A percentile compares a stretch with the other conserved stretches of the same genome.
These are phyloP conservation scores for Colletotrichum salicis DNA, from an alignment of 2,329 filamentous ascomycete genomes.

Conservation along the genomic window DNA sequence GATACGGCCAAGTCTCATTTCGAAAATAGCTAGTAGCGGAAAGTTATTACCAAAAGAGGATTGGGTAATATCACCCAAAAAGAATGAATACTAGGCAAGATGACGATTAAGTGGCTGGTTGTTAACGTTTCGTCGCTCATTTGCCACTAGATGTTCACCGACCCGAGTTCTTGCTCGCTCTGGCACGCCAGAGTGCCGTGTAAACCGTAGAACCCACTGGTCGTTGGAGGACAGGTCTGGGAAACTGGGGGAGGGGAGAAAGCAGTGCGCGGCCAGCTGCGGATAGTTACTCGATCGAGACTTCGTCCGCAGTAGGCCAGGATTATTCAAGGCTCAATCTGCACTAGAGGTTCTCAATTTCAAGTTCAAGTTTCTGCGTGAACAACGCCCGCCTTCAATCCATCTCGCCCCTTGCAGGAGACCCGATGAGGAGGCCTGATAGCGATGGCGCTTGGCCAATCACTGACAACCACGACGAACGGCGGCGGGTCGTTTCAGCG, in stretches of 20 bases:
- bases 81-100: background rate
- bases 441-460: conserved; percentile 20
- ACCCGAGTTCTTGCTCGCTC: background rate
- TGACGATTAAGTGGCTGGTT: background rate
- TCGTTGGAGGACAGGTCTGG: background rate
- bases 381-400: background rate
- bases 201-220: background rate
- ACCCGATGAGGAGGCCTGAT: conserved; percentile 21
- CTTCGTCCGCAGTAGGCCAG: conserved; percentile 7
- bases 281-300: conserved; percentile 19
- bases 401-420: conserved; percentile 25
- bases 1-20: background rate
- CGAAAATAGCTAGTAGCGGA: background rate
- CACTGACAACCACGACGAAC: conserved; percentile 26
- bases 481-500: conserved; percentile 30
- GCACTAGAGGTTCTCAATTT: background rate
- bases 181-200: conserved; percentile 10
- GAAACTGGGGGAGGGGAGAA: background rate
- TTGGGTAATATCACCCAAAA: background rate
- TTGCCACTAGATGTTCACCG: conserved; percentile 15
- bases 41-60: background rate
- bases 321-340: conserved; percentile 8
- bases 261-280: background rate
- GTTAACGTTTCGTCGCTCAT: background rate
- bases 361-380: background rate